Evolutionary conservation across 169 alveolate species (phyloP), one percentile per base, ranked within the genome.

Genomic region (Besnoitia besnoiti): DNA sequence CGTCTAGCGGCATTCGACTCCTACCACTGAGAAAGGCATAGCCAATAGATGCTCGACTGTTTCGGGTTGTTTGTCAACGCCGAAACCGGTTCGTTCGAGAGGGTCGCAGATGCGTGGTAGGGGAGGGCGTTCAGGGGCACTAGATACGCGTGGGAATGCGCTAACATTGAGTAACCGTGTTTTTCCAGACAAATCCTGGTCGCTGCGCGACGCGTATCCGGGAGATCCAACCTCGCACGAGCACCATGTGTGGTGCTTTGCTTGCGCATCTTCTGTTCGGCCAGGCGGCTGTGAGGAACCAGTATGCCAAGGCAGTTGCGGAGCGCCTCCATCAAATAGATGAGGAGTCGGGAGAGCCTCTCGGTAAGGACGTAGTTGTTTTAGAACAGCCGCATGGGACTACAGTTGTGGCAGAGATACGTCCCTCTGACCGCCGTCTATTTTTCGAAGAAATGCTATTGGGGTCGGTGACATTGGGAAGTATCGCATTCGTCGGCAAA

Each of bases 221-320:
- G n/a, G n/a, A n/a, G n/a, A n/a, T n/a, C n/a, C n/a, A n/a, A n/a
- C n/a, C n/a, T n/a, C n/a, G n/a, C n/a, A n/a, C n/a, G 73, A 24
- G 30, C 16, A 55, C 73, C 73, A 55, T 55, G 73, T 55, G 73
- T 55, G 73, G 73, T 14, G 73, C 73, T 21, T 27, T 55, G 21
- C 73, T 55, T 33, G 16, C n/a, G 73, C 73, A 55, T 55, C 73
- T 55, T 21, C 73, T 55, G 73, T 55, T 55, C 73, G 73, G 73
- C 30, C 73, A 55, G 73, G 73, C 73, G 73, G 73, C 27, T 33
- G 73, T 55, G 73, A 8, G 73, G 30, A 55, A 55, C 27, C 73
- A 55, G 73, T 5, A 10, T 55, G 27, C 33, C 35, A 55, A 55
- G 27, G 16, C 16, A 21, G 73, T 0, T 24, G 73, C 73, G 35